Evolutionary conservation across 2,329 filamentous ascomycete genomes (phyloP), one percentile per base, ranked within the genome.

Genomic region (Penicillium sp.): DNA sequence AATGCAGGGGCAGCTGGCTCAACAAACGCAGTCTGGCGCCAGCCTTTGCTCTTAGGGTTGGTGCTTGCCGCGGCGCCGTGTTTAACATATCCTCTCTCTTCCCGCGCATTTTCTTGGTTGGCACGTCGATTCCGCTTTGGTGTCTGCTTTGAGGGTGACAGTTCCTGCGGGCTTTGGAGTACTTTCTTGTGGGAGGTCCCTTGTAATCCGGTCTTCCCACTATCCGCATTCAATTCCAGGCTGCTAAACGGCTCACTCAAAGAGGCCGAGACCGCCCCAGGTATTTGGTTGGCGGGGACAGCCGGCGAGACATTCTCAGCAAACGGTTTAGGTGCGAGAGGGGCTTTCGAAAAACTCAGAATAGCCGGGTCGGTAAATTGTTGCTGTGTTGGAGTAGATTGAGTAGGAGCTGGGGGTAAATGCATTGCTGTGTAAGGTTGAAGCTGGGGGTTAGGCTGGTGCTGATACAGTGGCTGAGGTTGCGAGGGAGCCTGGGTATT

Each of bases 351-450:
- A 68, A 90, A 82, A 68, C 89, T 91, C 44, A 95, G 70, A 52
- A 95, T 95, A 4, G 90, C 90, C 12, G 90, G 90, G 65, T 95
- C 90, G n/a, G 87, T 81, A 65, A 94, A 91, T 0, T 78, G 65
- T 31, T 77, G 68, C 34, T 65, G 66, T n/a, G 63, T 57, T 32
- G 66, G 75, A 63, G 59, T 75, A 56, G 42, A 25, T 31, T 60
- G 50, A 35, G 56, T 48, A 15, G 54, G 56, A 45, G 49, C 50
- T 32, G 52, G 9, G 21, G 54, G 52, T 47, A 61, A 53, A 38
- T 54, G 54, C 50, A 56, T 54, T 54, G 46, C 9, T 27, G 34
- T 34, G 29, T 55, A 44, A 21, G n/a, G n/a, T 46, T 39, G 34
- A 31, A 32, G 3, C 9, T 44, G 34, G 21, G 40, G 39, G 4